These are phyloP conservation scores for Ajuga chamaepitys DNA, from an alignment of 257 asterid genomes.

Conservation along the genomic window DNA sequence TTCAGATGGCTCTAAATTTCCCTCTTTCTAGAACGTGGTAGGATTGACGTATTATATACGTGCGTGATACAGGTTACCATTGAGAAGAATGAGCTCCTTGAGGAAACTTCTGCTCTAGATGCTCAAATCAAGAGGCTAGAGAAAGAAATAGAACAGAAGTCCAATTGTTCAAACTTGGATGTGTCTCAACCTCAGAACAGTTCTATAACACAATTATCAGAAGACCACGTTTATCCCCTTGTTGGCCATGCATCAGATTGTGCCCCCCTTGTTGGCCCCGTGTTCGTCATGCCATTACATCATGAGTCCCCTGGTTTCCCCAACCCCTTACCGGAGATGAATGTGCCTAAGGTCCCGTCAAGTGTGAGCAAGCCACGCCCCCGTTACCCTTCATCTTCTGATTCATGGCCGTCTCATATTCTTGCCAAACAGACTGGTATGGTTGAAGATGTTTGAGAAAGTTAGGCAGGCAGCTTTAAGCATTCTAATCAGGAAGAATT, in stretches of 20 bases:
- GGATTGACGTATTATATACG: not conserved
- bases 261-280: constrained; percentile 26
- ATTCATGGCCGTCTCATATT: constrained; percentile 53
- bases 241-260: constrained; percentile 24
- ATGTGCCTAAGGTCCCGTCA: constrained; percentile 20
- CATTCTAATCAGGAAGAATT: not conserved
- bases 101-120: constrained; percentile 47
- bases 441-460: constrained; percentile 18
- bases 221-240: constrained; percentile 27
- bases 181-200: constrained; percentile 17
- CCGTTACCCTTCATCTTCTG: constrained; percentile 62
- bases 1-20: too few relatives aligned
- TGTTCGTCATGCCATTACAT: constrained; percentile 42
- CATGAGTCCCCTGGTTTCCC: constrained; percentile 31
- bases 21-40: not conserved
- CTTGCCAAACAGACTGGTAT: constrained; percentile 27
- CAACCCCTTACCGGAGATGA: constrained; percentile 14
- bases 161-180: constrained; percentile 12
- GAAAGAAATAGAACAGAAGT: constrained; percentile 37
- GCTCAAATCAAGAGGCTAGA: constrained; percentile 47
- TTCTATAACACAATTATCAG: constrained; percentile 12
- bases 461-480: constrained; percentile 4
- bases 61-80: constrained; percentile 33
- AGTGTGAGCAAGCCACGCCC: constrained; percentile 55
- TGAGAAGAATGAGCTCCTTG: constrained; percentile 58